Evolutionary conservation across 1,284 basidiomycete genomes (phyloP).

Genomic region (Pisolithus thermaeus): DNA sequence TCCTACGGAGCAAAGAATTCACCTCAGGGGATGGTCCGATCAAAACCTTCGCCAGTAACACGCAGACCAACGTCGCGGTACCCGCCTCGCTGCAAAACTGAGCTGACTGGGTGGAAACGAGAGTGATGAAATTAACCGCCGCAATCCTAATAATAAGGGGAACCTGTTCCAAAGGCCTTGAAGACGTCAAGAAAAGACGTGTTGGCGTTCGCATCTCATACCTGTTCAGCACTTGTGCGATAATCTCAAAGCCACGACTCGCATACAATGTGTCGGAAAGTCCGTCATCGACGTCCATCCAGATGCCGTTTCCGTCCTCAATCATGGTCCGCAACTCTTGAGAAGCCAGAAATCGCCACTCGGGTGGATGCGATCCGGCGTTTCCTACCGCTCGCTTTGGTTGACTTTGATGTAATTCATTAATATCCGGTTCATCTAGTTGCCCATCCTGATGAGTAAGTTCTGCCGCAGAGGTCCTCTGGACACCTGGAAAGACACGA

Average conservation of each 20-base stretch:
- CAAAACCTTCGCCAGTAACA: conserved; percentile 33
- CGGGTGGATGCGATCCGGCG: not conserved
- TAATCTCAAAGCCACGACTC: conserved; percentile 32
- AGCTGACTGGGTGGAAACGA: conserved; percentile 9
- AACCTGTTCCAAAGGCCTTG: conserved; percentile 12
- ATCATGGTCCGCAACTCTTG: conserved; percentile 33
- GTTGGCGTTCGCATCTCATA: conserved; percentile 13
- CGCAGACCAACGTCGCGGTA: conserved; percentile 24
- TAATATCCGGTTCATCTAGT: conserved; percentile 9
- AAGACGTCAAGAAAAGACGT: conserved; percentile 8
- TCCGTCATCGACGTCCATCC: conserved; percentile 42
- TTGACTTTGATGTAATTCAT: conserved; percentile 2
- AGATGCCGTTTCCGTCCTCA: conserved; percentile 36
- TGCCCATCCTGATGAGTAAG: conserved; percentile 10
- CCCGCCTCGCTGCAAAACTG: conserved; percentile 7
- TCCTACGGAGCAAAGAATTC: conserved; percentile 40
- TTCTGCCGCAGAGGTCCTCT: conserved; percentile 10
- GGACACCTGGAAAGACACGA: conserved; percentile 9
- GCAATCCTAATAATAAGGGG: conserved; percentile 12
- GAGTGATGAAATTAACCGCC: conserved; percentile 20
- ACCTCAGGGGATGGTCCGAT: conserved; percentile 42
- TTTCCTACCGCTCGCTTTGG: not conserved
- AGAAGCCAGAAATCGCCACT: conserved; percentile 21
- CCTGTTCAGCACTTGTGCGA: conserved; percentile 39
- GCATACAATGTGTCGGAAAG: conserved; percentile 32